Evolutionary conservation across 106 monocot genomes (phyloP), one percentile per base, ranked within the genome.

Genomic region (Apostasia ramifera): DNA sequence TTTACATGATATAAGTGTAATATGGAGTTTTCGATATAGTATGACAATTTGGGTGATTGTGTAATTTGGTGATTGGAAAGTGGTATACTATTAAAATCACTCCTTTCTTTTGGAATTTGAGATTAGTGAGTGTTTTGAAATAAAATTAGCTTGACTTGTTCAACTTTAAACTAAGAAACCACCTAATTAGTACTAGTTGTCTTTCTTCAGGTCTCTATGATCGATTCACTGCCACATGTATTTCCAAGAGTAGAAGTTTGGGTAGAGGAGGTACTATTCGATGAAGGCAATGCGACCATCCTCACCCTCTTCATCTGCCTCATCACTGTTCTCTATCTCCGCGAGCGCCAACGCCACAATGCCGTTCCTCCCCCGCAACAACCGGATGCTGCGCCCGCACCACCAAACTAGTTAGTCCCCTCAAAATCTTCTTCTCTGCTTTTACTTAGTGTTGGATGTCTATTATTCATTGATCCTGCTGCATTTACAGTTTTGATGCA

Each of bases 231-330:
- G 5, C 97, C 97, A 2, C 53, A 78, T 7, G 37, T 88, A 4
- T 93, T 77, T 55, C 89, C 92, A 44, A 81, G 72, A 69, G 58
- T 93, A 48, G 81, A 93, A 73, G 81, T 75, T 66, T 98, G 92
- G 92, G 90, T 98, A 61, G 92, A 98, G 58, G 85, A 85, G 6
- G 84, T 98, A 46, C 56, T 98, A 1, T 70, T 98, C 71, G 92
- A 93, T 58, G 97, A 98, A 80, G 90, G 87, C 37, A 98, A 93
- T 73, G 81, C 77, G 3, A 87, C 92, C 40, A 98, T 98, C 66
- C 65, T 93, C 3, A 80, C 90, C 5, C 85, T 98, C 5, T 83
- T 87, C 39, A 66, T 87, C 37, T 98, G 90, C 79, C 89, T 98
- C 53, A 57, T 93, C 46, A 87, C 97, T 44, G 93, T 98, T 38